Evolutionary conservation across 495 filamentous ascomycete genomes (phyloP).

Genomic region (Lasiosphaeria miniovina): DNA sequence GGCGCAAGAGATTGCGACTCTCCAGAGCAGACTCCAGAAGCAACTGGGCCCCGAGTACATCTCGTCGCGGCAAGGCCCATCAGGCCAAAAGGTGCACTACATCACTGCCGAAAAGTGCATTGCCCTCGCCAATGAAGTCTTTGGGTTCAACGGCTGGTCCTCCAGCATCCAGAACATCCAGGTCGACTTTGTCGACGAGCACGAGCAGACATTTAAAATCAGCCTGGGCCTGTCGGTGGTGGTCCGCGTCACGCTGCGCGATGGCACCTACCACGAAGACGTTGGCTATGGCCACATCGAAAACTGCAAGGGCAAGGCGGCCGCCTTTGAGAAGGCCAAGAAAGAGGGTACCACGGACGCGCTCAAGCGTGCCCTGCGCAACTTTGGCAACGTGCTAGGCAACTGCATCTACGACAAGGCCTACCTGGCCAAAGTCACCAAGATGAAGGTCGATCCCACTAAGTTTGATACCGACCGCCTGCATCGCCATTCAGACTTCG

Average conservation of each 20-base stretch:
- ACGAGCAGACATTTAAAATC: constrained; percentile 60
- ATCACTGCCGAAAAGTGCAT: constrained; percentile 91
- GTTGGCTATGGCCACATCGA: constrained; percentile 94
- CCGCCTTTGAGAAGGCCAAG: constrained; percentile 95
- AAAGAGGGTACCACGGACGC: constrained; percentile 96
- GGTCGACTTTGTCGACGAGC: constrained; percentile 78
- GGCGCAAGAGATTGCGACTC: constrained; percentile 81
- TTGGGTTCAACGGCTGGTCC: constrained; percentile 99
- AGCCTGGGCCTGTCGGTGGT: constrained; percentile 82
- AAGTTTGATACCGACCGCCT: constrained; percentile 74
- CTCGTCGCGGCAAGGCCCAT: constrained; percentile 74
- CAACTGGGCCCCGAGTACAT: constrained; percentile 98
- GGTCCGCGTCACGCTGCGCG: constrained; percentile 80
- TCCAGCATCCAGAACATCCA: constrained; percentile 83
- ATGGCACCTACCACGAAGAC: constrained; percentile 95
- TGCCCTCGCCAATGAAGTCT: constrained; percentile 92
- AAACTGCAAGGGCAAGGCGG: constrained; percentile 90
- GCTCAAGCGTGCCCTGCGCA: constrained; percentile 82
- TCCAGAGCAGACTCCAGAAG: constrained; percentile 82
- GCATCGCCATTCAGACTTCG: constrained; percentile 74
- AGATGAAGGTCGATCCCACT: constrained; percentile 65
- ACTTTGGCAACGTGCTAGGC: constrained; percentile 92
- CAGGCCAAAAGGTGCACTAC: constrained; percentile 84
- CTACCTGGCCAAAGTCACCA: constrained; percentile 79
- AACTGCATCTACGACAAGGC: constrained; percentile 98